These are phyloP conservation scores for Apiosordaria backusii DNA, from an alignment of 495 filamentous ascomycete species.

Conservation along the genomic window DNA sequence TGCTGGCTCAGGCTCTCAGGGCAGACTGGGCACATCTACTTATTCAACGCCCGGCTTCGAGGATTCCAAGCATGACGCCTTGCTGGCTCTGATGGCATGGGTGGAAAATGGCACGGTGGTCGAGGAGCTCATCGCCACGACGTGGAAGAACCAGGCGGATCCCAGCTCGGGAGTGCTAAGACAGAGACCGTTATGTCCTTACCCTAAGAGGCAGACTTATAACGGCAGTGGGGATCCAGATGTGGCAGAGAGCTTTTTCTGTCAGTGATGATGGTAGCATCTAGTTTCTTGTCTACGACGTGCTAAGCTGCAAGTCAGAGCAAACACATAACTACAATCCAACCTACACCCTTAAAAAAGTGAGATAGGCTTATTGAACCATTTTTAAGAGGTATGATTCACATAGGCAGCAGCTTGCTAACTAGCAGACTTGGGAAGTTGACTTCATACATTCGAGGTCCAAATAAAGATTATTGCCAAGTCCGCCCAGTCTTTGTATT, in stretches of 20 bases:
- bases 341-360: too few relatives aligned
- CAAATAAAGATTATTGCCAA: neutral
- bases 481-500: neutral
- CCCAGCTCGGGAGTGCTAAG: constrained; percentile 33
- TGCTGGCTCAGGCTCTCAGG: constrained; percentile 37
- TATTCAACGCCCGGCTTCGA: constrained; percentile 39
- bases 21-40: constrained; percentile 25
- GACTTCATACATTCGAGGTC: neutral
- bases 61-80: constrained; percentile 42
- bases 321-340: too few relatives aligned
- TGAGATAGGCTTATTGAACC: too few relatives aligned
- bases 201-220: constrained; percentile 36
- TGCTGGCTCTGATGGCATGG: constrained; percentile 53
- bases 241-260: constrained; percentile 11
- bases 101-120: constrained; percentile 45
- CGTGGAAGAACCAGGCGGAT: constrained; percentile 36
- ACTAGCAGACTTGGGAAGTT: too few relatives aligned
- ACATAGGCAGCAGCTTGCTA: too few relatives aligned
- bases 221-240: constrained; percentile 19
- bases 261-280: neutral
- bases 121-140: constrained; percentile 43
- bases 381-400: too few relatives aligned
- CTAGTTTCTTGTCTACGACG: too few relatives aligned
- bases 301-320: too few relatives aligned
- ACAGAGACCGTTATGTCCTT: constrained; percentile 46